Conservation (phyloP, 805 yeast species). For the Yamadazyma tumulicola region DNA sequence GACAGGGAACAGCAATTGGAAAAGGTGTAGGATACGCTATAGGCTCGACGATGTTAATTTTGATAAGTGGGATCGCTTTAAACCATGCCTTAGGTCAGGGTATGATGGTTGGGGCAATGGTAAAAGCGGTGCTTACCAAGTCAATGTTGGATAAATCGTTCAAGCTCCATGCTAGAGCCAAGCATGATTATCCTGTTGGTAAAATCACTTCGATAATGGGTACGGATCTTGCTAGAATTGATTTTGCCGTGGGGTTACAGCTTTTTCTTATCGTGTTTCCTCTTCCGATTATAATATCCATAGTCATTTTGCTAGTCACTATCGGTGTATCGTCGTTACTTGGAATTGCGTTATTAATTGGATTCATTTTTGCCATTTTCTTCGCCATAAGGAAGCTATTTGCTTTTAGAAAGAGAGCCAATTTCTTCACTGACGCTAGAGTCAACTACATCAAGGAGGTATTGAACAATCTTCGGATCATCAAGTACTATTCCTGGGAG, state of each 20-base stretch:
- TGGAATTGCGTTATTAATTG: conserved; percentile 58
- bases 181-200: conserved; percentile 61
- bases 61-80: conserved; percentile 27
- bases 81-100: conserved; percentile 64
- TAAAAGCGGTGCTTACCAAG: conserved; percentile 67
- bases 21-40: conserved; percentile 40
- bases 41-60: conserved; percentile 29
- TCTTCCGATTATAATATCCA: conserved; percentile 56
- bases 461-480: conserved; percentile 69
- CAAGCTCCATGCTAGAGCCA: conserved; percentile 53
- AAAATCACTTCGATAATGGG: conserved; percentile 74
- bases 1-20: conserved; percentile 23
- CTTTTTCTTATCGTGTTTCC: conserved; percentile 64
- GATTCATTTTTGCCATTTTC: conserved; percentile 51
- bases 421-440: conserved; percentile 68
- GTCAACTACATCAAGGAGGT: conserved; percentile 75
- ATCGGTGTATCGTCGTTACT: conserved; percentile 70
- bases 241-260: conserved; percentile 66
- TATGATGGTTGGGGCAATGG: conserved; percentile 63
- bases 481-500: conserved; percentile 92
- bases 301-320: conserved; percentile 60
- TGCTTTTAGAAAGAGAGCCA: conserved; percentile 51
- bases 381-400: conserved; percentile 44
- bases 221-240: conserved; percentile 77
- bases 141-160: conserved; percentile 69